A percentile compares a stretch with the other conserved stretches of the same genome.
Conservation (phyloP, 2,329 filamentous ascomycete genomes). For the Microcyclospora tardicrescens region DNA sequence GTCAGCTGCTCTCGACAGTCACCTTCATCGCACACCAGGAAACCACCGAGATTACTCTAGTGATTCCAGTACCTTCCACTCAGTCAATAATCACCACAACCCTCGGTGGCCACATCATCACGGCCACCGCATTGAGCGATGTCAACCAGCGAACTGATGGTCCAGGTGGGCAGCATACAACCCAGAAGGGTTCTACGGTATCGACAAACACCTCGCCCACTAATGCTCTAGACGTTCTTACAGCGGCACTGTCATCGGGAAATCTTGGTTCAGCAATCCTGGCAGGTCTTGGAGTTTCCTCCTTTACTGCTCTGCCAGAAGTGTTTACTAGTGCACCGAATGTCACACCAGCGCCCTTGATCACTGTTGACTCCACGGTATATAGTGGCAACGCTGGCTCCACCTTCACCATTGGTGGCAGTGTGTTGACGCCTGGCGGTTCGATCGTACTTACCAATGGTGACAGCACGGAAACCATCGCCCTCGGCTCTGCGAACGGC, state of each 20-base stretch:
- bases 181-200: not conserved
- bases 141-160: too few relatives aligned
- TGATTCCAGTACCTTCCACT: slow-evolving; percentile 4
- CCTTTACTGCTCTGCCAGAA: slow-evolving; percentile 6
- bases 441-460: slow-evolving; percentile 16
- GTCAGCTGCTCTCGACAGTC: not conserved
- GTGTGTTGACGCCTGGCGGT: slow-evolving; percentile 12
- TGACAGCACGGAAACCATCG: slow-evolving; percentile 15
- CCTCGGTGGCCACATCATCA: slow-evolving; percentile 5
- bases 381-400: slow-evolving; percentile 21
- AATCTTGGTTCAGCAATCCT: not conserved
- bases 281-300: slow-evolving; percentile 7
- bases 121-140: not conserved
- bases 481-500: slow-evolving; percentile 12
- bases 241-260: not conserved
- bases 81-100: slow-evolving; percentile 5
- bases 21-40: slow-evolving; percentile 6
- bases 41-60: slow-evolving; percentile 3
- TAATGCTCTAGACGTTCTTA: slow-evolving; percentile 3
- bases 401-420: slow-evolving; percentile 17
- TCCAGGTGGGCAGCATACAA: too few relatives aligned
- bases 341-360: slow-evolving; percentile 18
- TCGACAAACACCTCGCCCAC: not conserved
- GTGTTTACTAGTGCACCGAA: slow-evolving; percentile 11
- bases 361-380: slow-evolving; percentile 19